These are phyloP conservation scores for Rhamnella rubrinervis DNA, from an alignment of 331 rosid genomes.

Conservation along the genomic window DNA sequence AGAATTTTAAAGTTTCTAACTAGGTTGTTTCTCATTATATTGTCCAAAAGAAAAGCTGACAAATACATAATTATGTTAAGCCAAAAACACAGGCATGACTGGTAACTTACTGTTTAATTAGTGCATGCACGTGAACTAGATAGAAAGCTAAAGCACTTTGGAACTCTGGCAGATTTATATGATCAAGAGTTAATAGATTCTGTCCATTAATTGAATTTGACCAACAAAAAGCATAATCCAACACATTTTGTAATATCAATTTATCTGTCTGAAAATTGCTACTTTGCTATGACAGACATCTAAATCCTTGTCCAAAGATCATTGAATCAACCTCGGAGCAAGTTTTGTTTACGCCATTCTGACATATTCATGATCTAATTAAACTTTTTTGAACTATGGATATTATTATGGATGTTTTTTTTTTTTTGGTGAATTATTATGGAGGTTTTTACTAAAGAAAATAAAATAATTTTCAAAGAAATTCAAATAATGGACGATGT, in stretches of 20 bases:
- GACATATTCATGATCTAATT: too few species aligned
- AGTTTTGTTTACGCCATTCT: too few species aligned
- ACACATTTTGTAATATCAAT: background rate
- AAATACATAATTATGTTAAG: background rate
- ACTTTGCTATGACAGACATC: background rate
- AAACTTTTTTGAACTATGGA: too few species aligned
- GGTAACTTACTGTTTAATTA: background rate
- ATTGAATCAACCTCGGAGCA: too few species aligned
- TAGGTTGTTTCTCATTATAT: background rate
- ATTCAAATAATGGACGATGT: constrained; percentile 10
- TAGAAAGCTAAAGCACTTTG: constrained; percentile 4
- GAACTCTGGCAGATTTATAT: background rate
- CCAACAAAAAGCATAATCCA: background rate
- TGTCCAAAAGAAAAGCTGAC: background rate
- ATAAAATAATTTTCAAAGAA: background rate
- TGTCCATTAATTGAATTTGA: background rate
- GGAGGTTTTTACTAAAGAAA: background rate
- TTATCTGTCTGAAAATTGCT: background rate
- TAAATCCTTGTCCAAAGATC: too few species aligned
- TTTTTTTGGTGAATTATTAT: too few species aligned
- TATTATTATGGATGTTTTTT: too few species aligned
- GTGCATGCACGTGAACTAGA: background rate
- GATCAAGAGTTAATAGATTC: background rate
- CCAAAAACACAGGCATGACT: too few species aligned
- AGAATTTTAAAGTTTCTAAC: background rate